phyloP scores from a whole-genome alignment of 2,329 filamentous ascomycete genomes.

The Chrysoporthe deuterocubensis region DNA sequence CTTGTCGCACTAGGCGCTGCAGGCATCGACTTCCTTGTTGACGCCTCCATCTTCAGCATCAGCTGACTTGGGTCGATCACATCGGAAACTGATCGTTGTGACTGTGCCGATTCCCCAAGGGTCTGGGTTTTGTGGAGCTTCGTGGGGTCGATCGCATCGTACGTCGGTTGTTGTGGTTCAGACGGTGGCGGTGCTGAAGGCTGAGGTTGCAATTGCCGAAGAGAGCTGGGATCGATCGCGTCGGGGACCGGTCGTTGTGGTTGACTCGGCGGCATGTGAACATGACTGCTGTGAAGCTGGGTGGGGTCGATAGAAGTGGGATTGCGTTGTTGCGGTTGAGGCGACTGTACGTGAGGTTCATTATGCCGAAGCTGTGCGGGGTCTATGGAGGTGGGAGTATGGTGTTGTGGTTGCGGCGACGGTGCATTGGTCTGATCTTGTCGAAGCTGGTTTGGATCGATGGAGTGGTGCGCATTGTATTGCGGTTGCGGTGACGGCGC shows the following conservation, averaged over 20 bases:
- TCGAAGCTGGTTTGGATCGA: background rate
- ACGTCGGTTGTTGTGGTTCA: constrained; percentile 11
- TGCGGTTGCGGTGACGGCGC: background rate
- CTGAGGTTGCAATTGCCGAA: constrained; percentile 10
- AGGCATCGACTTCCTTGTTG: constrained; percentile 31
- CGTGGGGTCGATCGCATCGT: constrained; percentile 16
- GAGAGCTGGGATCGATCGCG: constrained; percentile 13
- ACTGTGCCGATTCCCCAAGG: background rate
- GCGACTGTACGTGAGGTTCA: background rate
- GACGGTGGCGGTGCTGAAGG: constrained; percentile 9
- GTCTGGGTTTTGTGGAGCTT: constrained; percentile 14
- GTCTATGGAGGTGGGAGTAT: background rate
- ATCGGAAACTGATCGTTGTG: constrained; percentile 17
- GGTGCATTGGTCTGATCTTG: background rate
- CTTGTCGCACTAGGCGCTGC: constrained; percentile 37
- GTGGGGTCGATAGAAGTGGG: constrained; percentile 4
- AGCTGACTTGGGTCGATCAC: constrained; percentile 28
- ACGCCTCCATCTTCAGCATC: constrained; percentile 24
- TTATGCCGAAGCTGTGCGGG: constrained; percentile 10
- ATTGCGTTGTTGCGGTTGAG: background rate
- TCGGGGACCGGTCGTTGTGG: background rate
- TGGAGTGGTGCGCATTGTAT: background rate
- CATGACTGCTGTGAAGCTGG: background rate
- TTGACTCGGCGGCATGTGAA: background rate
- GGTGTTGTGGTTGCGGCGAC: background rate